Percentiles rank a stretch among this genome's conserved stretches.
Conservation (phyloP, 768 basidiomycete genomes). For the Tulasnella sp. region DNA sequence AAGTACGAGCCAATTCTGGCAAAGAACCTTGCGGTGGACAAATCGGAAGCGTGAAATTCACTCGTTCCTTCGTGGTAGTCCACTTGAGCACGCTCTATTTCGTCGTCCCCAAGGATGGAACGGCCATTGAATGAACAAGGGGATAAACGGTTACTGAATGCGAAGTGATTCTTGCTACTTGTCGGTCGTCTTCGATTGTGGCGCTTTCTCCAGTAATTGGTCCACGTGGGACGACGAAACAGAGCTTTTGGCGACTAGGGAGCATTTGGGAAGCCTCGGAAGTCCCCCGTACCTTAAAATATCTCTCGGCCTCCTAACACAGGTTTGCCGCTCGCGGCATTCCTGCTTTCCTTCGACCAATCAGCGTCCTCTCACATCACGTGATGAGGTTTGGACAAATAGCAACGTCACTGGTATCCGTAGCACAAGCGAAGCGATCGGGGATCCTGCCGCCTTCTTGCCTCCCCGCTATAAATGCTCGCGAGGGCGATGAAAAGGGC, state of each 20-base stretch:
- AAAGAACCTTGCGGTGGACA: not conserved
- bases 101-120: not conserved
- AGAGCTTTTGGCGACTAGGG: not conserved
- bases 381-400: not conserved
- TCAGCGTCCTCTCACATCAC: not conserved
- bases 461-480: not conserved
- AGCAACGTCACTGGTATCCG: not conserved
- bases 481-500: not conserved
- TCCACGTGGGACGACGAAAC: not conserved
- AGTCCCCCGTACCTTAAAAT: not conserved
- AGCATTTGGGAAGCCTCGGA: not conserved
- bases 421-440: not conserved
- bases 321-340: not conserved
- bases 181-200: no score
- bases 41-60: not conserved
- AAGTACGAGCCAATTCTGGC: conserved; percentile 2
- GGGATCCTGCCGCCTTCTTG: not conserved
- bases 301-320: not conserved
- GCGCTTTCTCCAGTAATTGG: not conserved
- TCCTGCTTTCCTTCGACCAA: not conserved
- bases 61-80: no score
- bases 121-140: not conserved
- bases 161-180: not conserved
- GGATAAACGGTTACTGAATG: not conserved
- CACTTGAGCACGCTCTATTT: no score